Evolutionary conservation across 2,329 filamentous ascomycete genomes (phyloP), one percentile per base, ranked within the genome.

Genomic region (Trichoderma arundinaceum): DNA sequence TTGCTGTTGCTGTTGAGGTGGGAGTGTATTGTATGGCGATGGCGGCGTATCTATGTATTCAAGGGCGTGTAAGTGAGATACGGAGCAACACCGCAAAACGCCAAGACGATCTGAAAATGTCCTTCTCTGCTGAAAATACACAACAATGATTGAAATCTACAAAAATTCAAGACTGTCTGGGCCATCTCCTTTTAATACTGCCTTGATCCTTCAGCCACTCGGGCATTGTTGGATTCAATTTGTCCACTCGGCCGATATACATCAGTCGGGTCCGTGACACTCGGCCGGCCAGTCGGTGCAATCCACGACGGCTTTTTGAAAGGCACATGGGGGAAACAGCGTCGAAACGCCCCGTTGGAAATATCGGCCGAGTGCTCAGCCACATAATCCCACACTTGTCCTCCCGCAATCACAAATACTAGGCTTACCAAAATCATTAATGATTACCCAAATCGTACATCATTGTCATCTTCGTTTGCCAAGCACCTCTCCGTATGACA

Each of bases 221-320:
- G 58, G 58, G n/a, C 19, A 54, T 33, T 4, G 8, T 54, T 38
- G 39, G 15, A 46, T 51, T n/a, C 10, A 6, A 52, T 53, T 15
- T 28, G 15, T 60, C 38, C 48, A 70, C 61, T 73, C 72, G 71
- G 72, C 71, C 72, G 72, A 72, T 68, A 69, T 2, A 17, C 13
- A n/a, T 39, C 2, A 3, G 3, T 52, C 70, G 71, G 71, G 65
- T 52, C 70, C 71, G 69, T 65, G 32, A 15, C 5, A 22, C 38
- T 53, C 63, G 56, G 54, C 56, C 39, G 56, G 63, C 17, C 17
- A 17, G 39, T 48, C 54, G 56, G 54, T 12, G 38, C 4, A 46
- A 63, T 54, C 2, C 6, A 58, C 4, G 15, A 15, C 19, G 13
- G 19, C 19, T 33, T 2, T 12, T 38, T 39, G 17, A n/a, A 8